These are phyloP conservation scores for Boletus rufocinnamomeus DNA, from an alignment of 768 basidiomycete species.

Conservation along the genomic window DNA sequence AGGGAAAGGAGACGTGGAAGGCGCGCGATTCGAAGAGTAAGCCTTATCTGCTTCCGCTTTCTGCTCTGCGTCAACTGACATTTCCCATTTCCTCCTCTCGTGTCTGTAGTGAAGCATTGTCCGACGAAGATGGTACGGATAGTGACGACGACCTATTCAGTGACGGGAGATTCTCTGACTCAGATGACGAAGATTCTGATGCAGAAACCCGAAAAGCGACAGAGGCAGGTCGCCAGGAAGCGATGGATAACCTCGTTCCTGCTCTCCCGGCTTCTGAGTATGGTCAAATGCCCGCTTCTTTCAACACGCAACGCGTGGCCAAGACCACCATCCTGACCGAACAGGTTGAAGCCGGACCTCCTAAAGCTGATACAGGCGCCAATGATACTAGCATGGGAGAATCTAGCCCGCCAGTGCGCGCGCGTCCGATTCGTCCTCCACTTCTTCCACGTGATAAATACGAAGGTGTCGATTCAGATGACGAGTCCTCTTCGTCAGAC, in stretches of 20 bases:
- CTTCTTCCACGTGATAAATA: slow-evolving; percentile 81
- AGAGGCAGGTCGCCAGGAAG: slow-evolving; percentile 51
- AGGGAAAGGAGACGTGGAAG: slow-evolving; percentile 85
- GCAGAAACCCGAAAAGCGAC: slow-evolving; percentile 33
- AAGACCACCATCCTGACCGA: slow-evolving; percentile 48
- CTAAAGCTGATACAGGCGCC: slow-evolving; percentile 2
- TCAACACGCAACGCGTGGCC: slow-evolving; percentile 70
- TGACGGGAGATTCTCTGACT: slow-evolving; percentile 47
- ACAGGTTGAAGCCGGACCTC: slow-evolving; percentile 30
- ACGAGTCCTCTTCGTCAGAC: slow-evolving; percentile 73
- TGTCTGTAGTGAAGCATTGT: slow-evolving; percentile 57
- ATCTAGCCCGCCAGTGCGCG: slow-evolving; percentile 23
- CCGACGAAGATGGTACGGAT: slow-evolving; percentile 56
- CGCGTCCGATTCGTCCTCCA: slow-evolving; percentile 68
- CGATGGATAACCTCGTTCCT: slow-evolving; percentile 82
- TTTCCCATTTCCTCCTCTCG: neutral
- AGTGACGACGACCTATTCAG: slow-evolving; percentile 37
- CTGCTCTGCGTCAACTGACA: slow-evolving; percentile 4
- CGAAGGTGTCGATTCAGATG: slow-evolving; percentile 93
- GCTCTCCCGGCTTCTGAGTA: slow-evolving; percentile 81
- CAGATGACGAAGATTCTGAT: slow-evolving; percentile 45
- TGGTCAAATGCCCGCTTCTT: slow-evolving; percentile 80
- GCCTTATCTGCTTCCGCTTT: slow-evolving; percentile 31
- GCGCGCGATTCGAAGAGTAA: slow-evolving; percentile 90
- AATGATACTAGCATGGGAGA: slow-evolving; percentile 7